Percentiles rank a stretch among this genome's conserved stretches.
Conservation (phyloP, 805 yeast species). For the Candida argentea region DNA sequence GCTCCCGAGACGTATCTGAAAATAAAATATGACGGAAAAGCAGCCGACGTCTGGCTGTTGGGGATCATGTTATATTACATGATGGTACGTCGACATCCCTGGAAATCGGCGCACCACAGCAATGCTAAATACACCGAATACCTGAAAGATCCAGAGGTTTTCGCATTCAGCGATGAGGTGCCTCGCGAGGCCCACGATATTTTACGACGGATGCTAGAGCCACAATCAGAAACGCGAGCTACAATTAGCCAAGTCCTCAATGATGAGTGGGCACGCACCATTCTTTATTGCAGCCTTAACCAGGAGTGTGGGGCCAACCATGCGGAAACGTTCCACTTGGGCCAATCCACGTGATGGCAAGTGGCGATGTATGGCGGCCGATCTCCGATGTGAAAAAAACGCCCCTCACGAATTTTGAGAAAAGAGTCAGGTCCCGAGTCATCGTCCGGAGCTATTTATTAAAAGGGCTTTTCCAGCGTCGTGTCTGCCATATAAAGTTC, state of each 20-base stretch:
- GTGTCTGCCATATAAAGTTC: no score
- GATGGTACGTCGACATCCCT: constrained; percentile 27
- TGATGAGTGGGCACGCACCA: constrained; percentile 1
- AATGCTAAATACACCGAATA: not conserved
- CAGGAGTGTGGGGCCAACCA: constrained; percentile 1
- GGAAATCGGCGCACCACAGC: constrained; percentile 32
- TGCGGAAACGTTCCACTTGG: not conserved
- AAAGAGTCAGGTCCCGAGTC: no score
- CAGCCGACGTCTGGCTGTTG: constrained; percentile 41
- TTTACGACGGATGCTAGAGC: not conserved
- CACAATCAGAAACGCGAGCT: not conserved
- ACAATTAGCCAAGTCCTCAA: not conserved
- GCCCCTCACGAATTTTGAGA: no score
- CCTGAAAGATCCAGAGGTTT: not conserved
- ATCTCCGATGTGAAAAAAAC: no score
- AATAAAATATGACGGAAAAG: constrained; percentile 30
- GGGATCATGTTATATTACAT: constrained; percentile 34
- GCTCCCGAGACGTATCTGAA: constrained; percentile 38
- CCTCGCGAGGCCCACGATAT: not conserved
- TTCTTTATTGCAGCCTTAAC: constrained; percentile 1
- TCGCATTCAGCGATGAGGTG: not conserved
- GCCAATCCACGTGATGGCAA: not conserved
- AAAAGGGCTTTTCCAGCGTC: no score
- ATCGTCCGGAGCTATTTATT: no score
- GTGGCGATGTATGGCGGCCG: no score